phyloP scores from a whole-genome alignment of 306 rosid species.

The Lathyrus sativus region DNA sequence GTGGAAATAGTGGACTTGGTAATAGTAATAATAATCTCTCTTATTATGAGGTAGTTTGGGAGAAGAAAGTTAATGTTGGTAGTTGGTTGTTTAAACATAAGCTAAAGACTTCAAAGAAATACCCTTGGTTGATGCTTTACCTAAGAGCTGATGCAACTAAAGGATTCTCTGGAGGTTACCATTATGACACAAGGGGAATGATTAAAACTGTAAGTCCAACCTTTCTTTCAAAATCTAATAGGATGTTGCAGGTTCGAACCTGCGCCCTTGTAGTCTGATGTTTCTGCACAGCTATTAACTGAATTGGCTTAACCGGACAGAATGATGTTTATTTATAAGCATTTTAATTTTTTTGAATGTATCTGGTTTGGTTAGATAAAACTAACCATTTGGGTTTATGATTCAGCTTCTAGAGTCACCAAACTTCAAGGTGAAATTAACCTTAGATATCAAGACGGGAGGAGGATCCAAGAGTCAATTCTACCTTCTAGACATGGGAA shows the following conservation, averaged over 20 bases:
- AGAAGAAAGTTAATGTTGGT: constrained; percentile 69
- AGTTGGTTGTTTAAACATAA: constrained; percentile 77
- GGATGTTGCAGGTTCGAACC: no score
- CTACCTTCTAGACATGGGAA: constrained; percentile 76
- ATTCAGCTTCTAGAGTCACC: constrained; percentile 53
- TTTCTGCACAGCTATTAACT: no score
- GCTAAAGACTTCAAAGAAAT: constrained; percentile 70
- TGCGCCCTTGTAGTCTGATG: no score
- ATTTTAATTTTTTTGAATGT: background rate
- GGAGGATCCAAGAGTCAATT: constrained; percentile 68
- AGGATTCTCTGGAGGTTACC: constrained; percentile 92
- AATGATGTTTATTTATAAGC: background rate
- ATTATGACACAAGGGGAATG: constrained; percentile 85
- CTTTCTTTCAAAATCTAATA: background rate
- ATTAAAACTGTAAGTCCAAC: constrained; percentile 63
- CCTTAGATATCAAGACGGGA: constrained; percentile 49
- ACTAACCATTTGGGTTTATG: constrained; percentile 28
- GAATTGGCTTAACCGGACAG: no score
- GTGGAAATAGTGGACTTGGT: constrained; percentile 23
- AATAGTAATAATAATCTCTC: constrained; percentile 42
- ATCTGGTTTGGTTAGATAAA: constrained; percentile 14
- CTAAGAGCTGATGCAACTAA: constrained; percentile 81
- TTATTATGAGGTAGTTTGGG: constrained; percentile 73
- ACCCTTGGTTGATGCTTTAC: constrained; percentile 88
- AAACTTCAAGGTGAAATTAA: constrained; percentile 47